Conservation (phyloP, 768 basidiomycete species). For the Strobilomyces dryophilus region DNA sequence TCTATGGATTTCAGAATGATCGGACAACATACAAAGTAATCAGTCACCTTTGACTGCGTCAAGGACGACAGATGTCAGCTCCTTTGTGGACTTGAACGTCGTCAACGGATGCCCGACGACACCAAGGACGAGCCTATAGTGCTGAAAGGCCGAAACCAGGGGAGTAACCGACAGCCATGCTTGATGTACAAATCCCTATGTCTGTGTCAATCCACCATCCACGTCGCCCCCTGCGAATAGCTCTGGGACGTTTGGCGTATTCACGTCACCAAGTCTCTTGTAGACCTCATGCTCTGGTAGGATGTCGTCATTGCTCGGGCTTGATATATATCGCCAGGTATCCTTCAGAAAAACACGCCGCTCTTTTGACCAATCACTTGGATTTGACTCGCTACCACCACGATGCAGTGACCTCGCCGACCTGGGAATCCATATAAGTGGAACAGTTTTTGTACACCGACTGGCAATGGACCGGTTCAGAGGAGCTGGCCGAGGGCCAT, state of each 20-base stretch:
- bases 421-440: not conserved
- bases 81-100: not conserved
- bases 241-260: not conserved
- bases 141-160: not conserved
- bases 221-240: constrained; percentile 1
- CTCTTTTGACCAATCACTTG: not conserved
- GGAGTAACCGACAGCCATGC: not conserved
- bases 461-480: not conserved
- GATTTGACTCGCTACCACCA: not conserved
- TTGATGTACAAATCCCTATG: not conserved
- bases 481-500: not conserved
- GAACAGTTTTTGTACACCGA: not conserved
- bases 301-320: not conserved
- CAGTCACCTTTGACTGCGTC: not conserved
- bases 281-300: constrained; percentile 3
- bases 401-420: not conserved
- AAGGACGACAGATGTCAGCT: not conserved
- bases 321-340: not conserved
- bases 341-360: constrained; percentile 1
- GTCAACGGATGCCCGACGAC: not conserved
- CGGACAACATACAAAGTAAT: too few species aligned
- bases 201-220: not conserved
- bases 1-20: not conserved
- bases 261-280: not conserved
- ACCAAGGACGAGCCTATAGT: not conserved